Base-by-base conservation (phyloP, 371 early-diverging fungal species). In the Choanephora cucurbitarum region DNA sequence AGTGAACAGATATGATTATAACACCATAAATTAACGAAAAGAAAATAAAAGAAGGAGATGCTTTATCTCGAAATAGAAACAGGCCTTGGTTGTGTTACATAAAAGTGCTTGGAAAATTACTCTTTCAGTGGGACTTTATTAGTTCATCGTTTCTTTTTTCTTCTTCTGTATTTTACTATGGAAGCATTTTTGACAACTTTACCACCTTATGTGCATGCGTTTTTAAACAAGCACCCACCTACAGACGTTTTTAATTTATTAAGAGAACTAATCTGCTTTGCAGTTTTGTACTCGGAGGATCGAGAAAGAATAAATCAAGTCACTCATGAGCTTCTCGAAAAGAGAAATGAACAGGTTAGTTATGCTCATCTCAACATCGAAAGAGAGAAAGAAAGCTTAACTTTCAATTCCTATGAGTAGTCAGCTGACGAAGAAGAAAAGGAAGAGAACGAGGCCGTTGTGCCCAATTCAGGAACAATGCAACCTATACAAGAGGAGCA, bases 131-230 rank as follows among this genome's bases (percentile, higher is more conserved):
- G n/a, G n/a, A n/a, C n/a, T n/a, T n/a, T n/a, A n/a, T n/a, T n/a
- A n/a, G n/a, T n/a, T n/a, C n/a, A n/a, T n/a, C n/a, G n/a, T n/a
- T n/a, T n/a, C n/a, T n/a, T n/a, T n/a, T n/a, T n/a, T n/a, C n/a
- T 41, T 41, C 18, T 41, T 14, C 5, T 41, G 7, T 18, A 41
- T 41, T n/a, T 37, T 14, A 43, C 17, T 19, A 79, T 79, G 79
- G 79, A 79, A 55, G 56, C 69, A 5, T 79, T 79, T 61, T 47
- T 79, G 17, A 62, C 66, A 9, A 79, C 76, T 31, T 62, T 79
- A 57, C 79, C 79, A 24, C 76, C 79, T 41, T 75, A 76, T 58
- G 79, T 79, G 7, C 80, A 79, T 58, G 60, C 56, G 7, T 75
- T 59, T 51, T 34, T 79, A 11, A 54, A 66, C 41, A 67, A 65